These are phyloP conservation scores for Insectozyma bohioensis DNA, from an alignment of 1,139 yeast genomes.

Conservation along the genomic window DNA sequence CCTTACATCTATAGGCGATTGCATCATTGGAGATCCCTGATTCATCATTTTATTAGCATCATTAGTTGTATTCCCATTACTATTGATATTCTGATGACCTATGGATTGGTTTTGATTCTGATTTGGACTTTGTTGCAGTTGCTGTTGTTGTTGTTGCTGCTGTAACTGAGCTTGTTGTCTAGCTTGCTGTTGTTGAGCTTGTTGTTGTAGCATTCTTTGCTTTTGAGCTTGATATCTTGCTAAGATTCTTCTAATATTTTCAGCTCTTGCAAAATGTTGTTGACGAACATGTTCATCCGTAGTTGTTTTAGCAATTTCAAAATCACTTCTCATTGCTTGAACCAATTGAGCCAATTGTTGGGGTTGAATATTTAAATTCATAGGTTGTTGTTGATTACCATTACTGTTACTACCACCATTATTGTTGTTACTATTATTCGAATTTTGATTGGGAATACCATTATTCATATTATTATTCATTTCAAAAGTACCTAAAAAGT, in stretches of 20 bases:
- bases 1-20: too few species aligned
- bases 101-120: constrained; percentile 14
- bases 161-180: constrained; percentile 14
- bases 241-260: constrained; percentile 55
- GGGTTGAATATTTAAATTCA: constrained; percentile 38
- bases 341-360: constrained; percentile 64
- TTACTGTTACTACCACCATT: constrained; percentile 1
- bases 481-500: not conserved
- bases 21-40: constrained; percentile 12
- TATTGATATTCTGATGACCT: constrained; percentile 10
- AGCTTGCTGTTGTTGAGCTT: constrained; percentile 15
- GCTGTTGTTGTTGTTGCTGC: constrained; percentile 10
- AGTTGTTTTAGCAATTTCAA: constrained; percentile 58
- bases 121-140: constrained; percentile 12
- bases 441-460: constrained; percentile 6
- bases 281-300: constrained; percentile 64
- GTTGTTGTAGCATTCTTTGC: constrained; percentile 18
- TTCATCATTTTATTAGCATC: constrained; percentile 7
- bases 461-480: constrained; percentile 10
- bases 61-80: too few species aligned
- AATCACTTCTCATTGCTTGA: constrained; percentile 57
- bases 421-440: constrained; percentile 3
- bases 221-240: constrained; percentile 44
- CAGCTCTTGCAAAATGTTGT: constrained; percentile 66
- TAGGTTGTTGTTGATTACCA: constrained; percentile 8